These are phyloP conservation scores for Monosporascus sp. DNA, from an alignment of 2,329 filamentous ascomycete genomes.

Conservation along the genomic window DNA sequence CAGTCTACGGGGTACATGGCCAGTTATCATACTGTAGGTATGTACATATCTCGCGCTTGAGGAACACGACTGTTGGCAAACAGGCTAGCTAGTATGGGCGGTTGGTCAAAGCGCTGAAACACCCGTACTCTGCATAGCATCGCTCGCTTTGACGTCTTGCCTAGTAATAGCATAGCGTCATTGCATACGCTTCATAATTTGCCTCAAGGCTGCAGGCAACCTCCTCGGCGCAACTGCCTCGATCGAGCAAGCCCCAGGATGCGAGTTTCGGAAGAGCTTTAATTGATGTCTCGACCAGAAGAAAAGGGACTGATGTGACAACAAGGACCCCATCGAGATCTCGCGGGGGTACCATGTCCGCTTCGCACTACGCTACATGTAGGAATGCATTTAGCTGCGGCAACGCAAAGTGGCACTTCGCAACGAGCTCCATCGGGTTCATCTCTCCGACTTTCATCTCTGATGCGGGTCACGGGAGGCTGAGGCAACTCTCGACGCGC, in stretches of 20 bases:
- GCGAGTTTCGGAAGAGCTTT: not conserved
- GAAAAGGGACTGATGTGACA: not conserved
- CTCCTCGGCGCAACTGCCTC: not conserved
- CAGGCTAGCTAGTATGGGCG: no score
- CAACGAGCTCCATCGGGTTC: not conserved
- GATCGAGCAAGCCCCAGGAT: not conserved
- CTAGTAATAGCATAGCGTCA: constrained; percentile 1
- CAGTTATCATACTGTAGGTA: not conserved
- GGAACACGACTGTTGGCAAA: not conserved
- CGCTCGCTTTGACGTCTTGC: not conserved
- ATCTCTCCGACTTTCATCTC: not conserved
- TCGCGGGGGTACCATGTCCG: not conserved
- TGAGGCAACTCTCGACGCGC: not conserved
- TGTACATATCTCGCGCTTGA: not conserved
- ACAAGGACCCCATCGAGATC: not conserved
- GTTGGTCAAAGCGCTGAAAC: not conserved
- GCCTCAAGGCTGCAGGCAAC: constrained; percentile 9
- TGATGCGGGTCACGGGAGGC: not conserved
- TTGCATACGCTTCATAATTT: constrained; percentile 7
- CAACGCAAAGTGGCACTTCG: not conserved
- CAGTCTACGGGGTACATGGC: not conserved
- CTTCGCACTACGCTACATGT: not conserved
- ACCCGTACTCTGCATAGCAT: not conserved
- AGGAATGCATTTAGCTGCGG: not conserved
- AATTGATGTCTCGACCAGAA: not conserved